These are phyloP conservation scores for Colletotrichum coccodes DNA, from an alignment of 2,329 filamentous ascomycete genomes.

Conservation along the genomic window DNA sequence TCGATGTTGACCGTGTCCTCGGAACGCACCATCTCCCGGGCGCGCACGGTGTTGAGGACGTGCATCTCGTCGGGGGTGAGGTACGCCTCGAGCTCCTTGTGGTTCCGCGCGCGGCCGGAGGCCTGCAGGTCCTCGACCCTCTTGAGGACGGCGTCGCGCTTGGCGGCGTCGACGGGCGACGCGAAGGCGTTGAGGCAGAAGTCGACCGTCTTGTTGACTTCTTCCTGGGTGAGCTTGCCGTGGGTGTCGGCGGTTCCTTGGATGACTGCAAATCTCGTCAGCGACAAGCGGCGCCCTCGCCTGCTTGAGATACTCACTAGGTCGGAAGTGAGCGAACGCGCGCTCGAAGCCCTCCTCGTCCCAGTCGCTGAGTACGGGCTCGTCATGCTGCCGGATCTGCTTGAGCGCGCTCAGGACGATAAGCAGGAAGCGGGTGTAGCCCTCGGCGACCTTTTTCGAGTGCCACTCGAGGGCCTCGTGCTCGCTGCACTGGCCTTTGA, in stretches of 20 bases:
- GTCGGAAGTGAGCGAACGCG: constrained; percentile 52
- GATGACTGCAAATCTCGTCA: constrained; percentile 43
- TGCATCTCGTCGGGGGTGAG: constrained; percentile 38
- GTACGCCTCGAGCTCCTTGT: constrained; percentile 25
- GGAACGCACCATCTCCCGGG: constrained; percentile 42
- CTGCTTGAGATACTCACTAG: constrained; percentile 43
- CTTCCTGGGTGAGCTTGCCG: constrained; percentile 40
- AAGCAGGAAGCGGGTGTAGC: constrained; percentile 59
- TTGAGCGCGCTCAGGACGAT: constrained; percentile 48
- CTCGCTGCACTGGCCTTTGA: constrained; percentile 51
- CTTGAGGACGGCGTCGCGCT: not conserved
- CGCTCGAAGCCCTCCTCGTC: constrained; percentile 54
- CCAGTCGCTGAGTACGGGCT: constrained; percentile 51
- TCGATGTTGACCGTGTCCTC: constrained; percentile 46
- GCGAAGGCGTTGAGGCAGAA: constrained; percentile 46
- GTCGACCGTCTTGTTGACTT: constrained; percentile 44
- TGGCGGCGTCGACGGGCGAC: constrained; percentile 3
- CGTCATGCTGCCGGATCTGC: constrained; percentile 38
- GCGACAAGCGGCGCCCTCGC: not conserved
- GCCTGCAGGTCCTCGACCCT: constrained; percentile 30
- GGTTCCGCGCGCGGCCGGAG: not conserved
- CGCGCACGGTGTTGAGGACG: constrained; percentile 41
- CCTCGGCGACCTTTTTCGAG: constrained; percentile 52
- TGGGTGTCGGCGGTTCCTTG: constrained; percentile 46
- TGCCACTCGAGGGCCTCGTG: constrained; percentile 51